These are phyloP conservation scores for Malania oleifera DNA, from an alignment of 164 flowering plant species.

Conservation along the genomic window DNA sequence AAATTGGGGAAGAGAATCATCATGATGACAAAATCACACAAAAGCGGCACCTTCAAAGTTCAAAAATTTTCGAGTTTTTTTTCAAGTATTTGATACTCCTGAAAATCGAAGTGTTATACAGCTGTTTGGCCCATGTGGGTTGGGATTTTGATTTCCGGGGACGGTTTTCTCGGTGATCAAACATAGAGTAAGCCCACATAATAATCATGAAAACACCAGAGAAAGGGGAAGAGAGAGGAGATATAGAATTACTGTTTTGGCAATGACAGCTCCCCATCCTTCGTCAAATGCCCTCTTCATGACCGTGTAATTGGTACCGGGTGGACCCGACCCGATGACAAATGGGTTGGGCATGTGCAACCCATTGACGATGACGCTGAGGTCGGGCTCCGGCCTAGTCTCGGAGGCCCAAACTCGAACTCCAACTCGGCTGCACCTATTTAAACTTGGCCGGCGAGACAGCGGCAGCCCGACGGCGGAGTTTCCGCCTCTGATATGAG, in stretches of 20 bases:
- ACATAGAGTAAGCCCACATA: too few species aligned
- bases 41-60: too few species aligned
- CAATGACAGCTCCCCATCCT: slow-evolving; percentile 99
- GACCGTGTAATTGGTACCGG: slow-evolving; percentile 94
- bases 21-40: too few species aligned
- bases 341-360: slow-evolving; percentile 93
- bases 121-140: too few species aligned
- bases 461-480: slow-evolving; percentile 4
- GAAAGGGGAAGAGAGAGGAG: neutral
- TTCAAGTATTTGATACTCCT: too few species aligned
- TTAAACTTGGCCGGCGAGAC: slow-evolving; percentile 7
- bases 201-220: too few species aligned
- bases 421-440: slow-evolving; percentile 35
- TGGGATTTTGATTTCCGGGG: too few species aligned
- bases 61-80: too few species aligned
- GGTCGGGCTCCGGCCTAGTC: slow-evolving; percentile 67
- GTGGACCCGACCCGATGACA: slow-evolving; percentile 98
- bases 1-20: too few species aligned
- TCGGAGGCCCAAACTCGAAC: slow-evolving; percentile 42
- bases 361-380: slow-evolving; percentile 89
- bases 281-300: slow-evolving; percentile 98
- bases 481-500: slow-evolving; percentile 16
- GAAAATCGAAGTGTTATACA: too few species aligned
- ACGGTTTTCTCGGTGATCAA: too few species aligned
- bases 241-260: slow-evolving; percentile 70